Percentiles rank a stretch among this genome's conserved stretches.
These are phyloP conservation scores for Xylaria digitata DNA, from an alignment of 2,329 filamentous ascomycete genomes.

Conservation along the genomic window DNA sequence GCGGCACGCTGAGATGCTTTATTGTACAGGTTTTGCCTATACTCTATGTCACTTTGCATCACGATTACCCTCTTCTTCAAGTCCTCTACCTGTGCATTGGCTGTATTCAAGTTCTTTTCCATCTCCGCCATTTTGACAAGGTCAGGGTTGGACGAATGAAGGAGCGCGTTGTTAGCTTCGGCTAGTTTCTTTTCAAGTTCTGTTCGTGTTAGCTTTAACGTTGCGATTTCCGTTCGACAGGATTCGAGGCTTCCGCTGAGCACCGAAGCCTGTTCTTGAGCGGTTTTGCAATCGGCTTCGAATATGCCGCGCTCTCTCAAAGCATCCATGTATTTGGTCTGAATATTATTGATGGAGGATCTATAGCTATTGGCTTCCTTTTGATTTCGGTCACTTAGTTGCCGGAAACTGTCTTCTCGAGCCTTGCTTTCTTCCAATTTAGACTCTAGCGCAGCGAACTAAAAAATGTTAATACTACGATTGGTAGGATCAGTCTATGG, in stretches of 20 bases:
- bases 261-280: constrained; percentile 52
- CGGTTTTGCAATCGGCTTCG: constrained; percentile 58
- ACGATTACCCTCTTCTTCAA: constrained; percentile 54
- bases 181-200: constrained; percentile 53
- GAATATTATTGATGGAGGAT: constrained; percentile 58
- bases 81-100: constrained; percentile 53
- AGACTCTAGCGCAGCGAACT: constrained; percentile 55
- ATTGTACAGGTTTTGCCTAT: constrained; percentile 69
- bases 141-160: constrained; percentile 53
- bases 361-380: constrained; percentile 59
- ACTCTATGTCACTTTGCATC: constrained; percentile 64
- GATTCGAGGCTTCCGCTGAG: constrained; percentile 52
- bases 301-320: constrained; percentile 49
- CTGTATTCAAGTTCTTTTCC: constrained; percentile 55
- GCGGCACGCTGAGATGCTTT: constrained; percentile 62
- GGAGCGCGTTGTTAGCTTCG: constrained; percentile 51
- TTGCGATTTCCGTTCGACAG: constrained; percentile 52
- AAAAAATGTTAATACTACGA: constrained; percentile 32
- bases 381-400: constrained; percentile 58
- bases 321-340: constrained; percentile 61
- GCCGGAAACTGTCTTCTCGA: constrained; percentile 53
- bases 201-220: constrained; percentile 55
- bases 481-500: background rate
- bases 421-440: constrained; percentile 50
- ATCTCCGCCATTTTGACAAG: constrained; percentile 56